phyloP scores from a whole-genome alignment of 495 filamentous ascomycete genomes.

The Hypoxylon lenormandii region DNA sequence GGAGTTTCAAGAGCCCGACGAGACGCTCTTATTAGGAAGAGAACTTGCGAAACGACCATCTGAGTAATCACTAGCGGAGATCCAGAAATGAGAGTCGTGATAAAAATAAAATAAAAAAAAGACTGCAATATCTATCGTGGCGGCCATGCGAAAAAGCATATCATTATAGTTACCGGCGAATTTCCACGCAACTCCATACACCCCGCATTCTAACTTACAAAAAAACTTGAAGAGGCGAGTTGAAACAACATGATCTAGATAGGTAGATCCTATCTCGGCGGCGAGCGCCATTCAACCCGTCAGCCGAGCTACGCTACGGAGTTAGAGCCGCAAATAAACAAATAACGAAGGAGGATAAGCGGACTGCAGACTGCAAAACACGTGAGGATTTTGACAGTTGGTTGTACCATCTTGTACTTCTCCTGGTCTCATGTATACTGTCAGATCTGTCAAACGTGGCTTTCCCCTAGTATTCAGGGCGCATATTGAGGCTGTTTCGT shows the following conservation, averaged over 20 bases:
- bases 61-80: too few relatives aligned
- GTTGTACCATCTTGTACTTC: not conserved
- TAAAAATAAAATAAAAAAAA: too few relatives aligned
- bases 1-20: conserved; percentile 14
- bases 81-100: too few relatives aligned
- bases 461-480: conserved; percentile 3
- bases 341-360: not conserved
- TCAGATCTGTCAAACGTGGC: conserved; percentile 20
- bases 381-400: conserved; percentile 19
- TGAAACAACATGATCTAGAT: conserved; percentile 37
- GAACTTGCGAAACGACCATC: too few relatives aligned
- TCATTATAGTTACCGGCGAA: not conserved
- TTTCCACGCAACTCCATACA: not conserved
- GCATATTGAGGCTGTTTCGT: conserved; percentile 32
- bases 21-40: too few relatives aligned
- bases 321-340: conserved; percentile 14
- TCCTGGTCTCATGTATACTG: conserved; percentile 25
- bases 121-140: conserved; percentile 9
- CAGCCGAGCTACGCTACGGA: not conserved
- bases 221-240: conserved; percentile 5
- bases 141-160: not conserved
- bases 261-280: conserved; percentile 19
- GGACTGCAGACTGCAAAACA: conserved; percentile 17
- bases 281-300: conserved; percentile 17
- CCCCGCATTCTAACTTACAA: conserved; percentile 16